Evolutionary conservation across 257 asterid genomes (phyloP).

Genomic region (Schizonepeta tenuifolia): DNA sequence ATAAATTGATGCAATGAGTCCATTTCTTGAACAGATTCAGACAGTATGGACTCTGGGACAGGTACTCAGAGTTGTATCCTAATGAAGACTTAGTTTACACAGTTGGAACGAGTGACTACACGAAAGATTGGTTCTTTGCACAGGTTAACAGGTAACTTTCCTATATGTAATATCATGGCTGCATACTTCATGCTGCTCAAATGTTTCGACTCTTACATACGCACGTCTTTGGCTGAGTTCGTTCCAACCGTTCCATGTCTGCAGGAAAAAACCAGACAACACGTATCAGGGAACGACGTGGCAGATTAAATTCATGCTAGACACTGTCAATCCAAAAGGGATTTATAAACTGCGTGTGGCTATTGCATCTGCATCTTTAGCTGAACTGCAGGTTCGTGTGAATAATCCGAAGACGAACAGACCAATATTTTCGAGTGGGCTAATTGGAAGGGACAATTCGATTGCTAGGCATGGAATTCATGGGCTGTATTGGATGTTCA

Average conservation of each 20-base stretch:
- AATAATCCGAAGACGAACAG: slow-evolving; percentile 51
- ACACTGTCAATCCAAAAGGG: slow-evolving; percentile 44
- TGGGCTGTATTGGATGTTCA: slow-evolving; percentile 70
- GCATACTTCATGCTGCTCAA: neutral
- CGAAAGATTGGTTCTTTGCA: slow-evolving; percentile 78
- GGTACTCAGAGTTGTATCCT: slow-evolving; percentile 73
- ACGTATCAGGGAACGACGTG: slow-evolving; percentile 68
- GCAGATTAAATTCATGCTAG: slow-evolving; percentile 65
- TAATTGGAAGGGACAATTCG: slow-evolving; percentile 77
- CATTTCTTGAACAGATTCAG: slow-evolving; percentile 58
- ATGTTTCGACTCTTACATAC: neutral
- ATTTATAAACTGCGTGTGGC: slow-evolving; percentile 66
- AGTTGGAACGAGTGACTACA: slow-evolving; percentile 65
- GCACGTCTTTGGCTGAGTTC: neutral
- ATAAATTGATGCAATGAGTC: neutral
- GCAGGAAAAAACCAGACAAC: slow-evolving; percentile 61
- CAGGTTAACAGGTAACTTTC: slow-evolving; percentile 57
- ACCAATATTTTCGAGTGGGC: slow-evolving; percentile 66
- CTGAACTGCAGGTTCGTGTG: slow-evolving; percentile 80
- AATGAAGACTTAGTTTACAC: slow-evolving; percentile 67
- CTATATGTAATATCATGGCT: neutral
- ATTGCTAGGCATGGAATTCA: slow-evolving; percentile 83
- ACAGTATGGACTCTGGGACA: slow-evolving; percentile 91
- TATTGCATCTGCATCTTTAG: slow-evolving; percentile 62
- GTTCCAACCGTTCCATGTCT: slow-evolving; percentile 4